Evolutionary conservation across 352 stramenopile genomes (phyloP).

Genomic region (Phytophthora citrophthora): DNA sequence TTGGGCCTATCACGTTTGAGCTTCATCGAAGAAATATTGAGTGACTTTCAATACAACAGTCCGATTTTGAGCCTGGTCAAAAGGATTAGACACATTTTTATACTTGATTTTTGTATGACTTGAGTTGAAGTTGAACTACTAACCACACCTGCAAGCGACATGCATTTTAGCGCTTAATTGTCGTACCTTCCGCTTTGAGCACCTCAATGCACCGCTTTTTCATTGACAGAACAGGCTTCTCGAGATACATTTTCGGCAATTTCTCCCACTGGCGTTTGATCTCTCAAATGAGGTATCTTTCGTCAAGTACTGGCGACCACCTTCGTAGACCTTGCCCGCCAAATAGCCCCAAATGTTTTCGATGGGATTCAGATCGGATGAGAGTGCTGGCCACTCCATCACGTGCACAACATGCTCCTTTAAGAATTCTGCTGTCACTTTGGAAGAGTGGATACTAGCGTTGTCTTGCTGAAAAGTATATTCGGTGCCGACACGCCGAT

Average conservation of each 20-base stretch:
- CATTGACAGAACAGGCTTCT: constrained; percentile 19
- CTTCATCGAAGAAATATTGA: too few species aligned
- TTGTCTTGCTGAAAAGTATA: constrained; percentile 13
- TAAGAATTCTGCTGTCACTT: constrained; percentile 1
- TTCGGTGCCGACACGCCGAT: constrained; percentile 6
- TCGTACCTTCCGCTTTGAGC: constrained; percentile 10
- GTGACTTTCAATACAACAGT: too few species aligned
- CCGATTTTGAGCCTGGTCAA: not conserved
- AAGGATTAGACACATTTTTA: not conserved
- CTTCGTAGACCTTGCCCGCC: not conserved
- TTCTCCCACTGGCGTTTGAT: constrained; percentile 10
- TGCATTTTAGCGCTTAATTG: not conserved
- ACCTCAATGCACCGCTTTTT: constrained; percentile 15
- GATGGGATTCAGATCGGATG: constrained; percentile 16
- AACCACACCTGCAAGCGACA: not conserved
- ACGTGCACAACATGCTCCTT: constrained; percentile 5
- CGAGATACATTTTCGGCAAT: constrained; percentile 10
- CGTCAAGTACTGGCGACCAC: not conserved
- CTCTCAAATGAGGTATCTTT: constrained; percentile 2
- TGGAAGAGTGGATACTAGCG: constrained; percentile 8
- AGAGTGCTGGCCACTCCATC: constrained; percentile 2
- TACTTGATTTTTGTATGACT: not conserved
- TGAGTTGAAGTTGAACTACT: not conserved
- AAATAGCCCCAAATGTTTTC: constrained; percentile 12
- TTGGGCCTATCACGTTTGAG: too few species aligned